Base-by-base conservation (phyloP, 2,329 filamentous ascomycete species). In the Metarhizium brunneum region DNA sequence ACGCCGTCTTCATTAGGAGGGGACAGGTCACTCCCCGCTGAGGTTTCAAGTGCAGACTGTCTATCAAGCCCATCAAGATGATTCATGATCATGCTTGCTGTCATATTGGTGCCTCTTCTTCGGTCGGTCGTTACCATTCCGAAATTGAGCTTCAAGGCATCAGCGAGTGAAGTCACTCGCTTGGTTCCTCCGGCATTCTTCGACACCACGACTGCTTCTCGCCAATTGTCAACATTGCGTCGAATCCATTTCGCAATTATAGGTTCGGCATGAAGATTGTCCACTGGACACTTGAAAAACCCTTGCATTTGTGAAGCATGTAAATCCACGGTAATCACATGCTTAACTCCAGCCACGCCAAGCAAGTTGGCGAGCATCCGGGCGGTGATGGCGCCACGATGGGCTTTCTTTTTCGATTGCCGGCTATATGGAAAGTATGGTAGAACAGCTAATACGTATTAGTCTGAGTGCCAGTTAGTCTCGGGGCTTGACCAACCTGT, bases 231-330 rank as follows among this genome's bases (percentile, higher is more conserved):
- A 43, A 99, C 87, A 67, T 96, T 94, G 69, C 87, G 84, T 58
- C 87, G 86, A 65, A 99, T 95, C 94, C 94, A 99, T 64, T 90
- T 88, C 54, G 92, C 91, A 65, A 99, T 90, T 60, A 97, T 81
- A 16, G 94, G 92, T 71, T 99, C 94, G 53, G 94, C 94, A 64
- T 96, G 90, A 54, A 99, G 85, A 68, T 99, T 97, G 73, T 99
- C 94, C 58, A 99, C 92, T 0, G 94, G 94, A 64, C 92, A 96
- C 67, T 89, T 89, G 80, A 99, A 99, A 76, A 99, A 99, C 57
- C 94, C 94, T 74, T 99, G 94, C 90, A 97, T 97, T 76, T 97
- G 94, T n/a, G 88, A 91, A 54, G 89, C 89, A 75, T 99, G 94
- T 35, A 99, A 81, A 68, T 99, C 94, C 67, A 99, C 88, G 16